Evolutionary conservation across 177 flowering plant species (phyloP).

Genomic region (Vitis hybrid): DNA sequence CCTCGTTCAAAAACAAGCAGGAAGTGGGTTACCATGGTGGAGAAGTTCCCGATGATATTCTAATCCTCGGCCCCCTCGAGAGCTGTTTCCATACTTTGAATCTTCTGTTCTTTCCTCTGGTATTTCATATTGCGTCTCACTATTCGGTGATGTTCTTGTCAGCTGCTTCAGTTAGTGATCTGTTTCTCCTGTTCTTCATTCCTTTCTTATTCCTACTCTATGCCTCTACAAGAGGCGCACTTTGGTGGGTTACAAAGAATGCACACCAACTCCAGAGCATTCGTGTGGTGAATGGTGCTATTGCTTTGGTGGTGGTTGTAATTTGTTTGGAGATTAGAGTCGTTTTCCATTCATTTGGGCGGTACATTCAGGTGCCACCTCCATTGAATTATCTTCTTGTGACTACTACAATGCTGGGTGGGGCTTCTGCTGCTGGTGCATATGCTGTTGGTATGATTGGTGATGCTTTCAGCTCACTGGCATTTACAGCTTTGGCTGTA

Average conservation of each 20-base stretch:
- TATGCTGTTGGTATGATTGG: constrained; percentile 78
- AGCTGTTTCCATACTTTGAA: constrained; percentile 74
- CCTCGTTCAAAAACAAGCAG: constrained; percentile 68
- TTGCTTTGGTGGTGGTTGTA: constrained; percentile 74
- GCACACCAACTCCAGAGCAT: constrained; percentile 58
- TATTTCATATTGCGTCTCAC: constrained; percentile 80
- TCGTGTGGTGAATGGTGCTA: constrained; percentile 75
- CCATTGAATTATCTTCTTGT: constrained; percentile 89
- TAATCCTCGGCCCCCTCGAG: constrained; percentile 74
- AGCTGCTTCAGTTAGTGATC: constrained; percentile 51
- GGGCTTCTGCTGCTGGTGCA: constrained; percentile 75
- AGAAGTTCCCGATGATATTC: constrained; percentile 65
- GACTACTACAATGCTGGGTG: constrained; percentile 83
- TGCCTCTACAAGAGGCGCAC: constrained; percentile 81
- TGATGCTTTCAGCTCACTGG: constrained; percentile 68
- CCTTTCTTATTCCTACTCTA: constrained; percentile 88
- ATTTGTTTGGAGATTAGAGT: constrained; percentile 88
- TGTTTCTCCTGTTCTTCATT: constrained; percentile 81
- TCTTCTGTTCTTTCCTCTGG: constrained; percentile 69
- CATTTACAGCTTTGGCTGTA: constrained; percentile 67
- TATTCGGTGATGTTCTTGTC: constrained; percentile 54
- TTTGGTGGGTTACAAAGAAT: constrained; percentile 89
- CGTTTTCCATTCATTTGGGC: constrained; percentile 85
- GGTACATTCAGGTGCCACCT: constrained; percentile 90
- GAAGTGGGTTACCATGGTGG: constrained; percentile 66